Conservation (phyloP, 768 basidiomycete species). For the Mycena chlorophos region DNA sequence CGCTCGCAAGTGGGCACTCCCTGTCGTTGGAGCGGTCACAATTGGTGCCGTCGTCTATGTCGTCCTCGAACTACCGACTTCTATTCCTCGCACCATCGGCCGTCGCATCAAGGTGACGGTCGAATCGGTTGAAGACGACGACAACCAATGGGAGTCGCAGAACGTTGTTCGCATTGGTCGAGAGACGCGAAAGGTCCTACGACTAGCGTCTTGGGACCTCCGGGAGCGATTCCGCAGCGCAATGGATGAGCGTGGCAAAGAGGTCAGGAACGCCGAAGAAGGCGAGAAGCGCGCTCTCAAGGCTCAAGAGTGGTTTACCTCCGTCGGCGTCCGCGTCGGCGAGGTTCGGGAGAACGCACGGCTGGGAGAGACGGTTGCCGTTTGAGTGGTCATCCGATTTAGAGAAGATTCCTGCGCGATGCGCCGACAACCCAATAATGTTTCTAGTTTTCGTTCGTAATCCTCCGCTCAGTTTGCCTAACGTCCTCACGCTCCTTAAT, state of each 20-base stretch:
- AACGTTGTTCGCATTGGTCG: conserved; percentile 71
- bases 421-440: conserved; percentile 8
- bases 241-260: conserved; percentile 75
- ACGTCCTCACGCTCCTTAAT: conserved; percentile 21
- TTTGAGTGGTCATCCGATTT: conserved; percentile 13
- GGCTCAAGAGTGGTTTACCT: conserved; percentile 73
- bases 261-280: conserved; percentile 78
- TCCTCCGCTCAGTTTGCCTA: conserved; percentile 12
- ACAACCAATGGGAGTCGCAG: conserved; percentile 61
- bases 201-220: conserved; percentile 88
- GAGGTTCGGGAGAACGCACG: conserved; percentile 40
- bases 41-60: conserved; percentile 79
- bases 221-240: conserved; percentile 77
- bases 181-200: conserved; percentile 92
- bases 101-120: conserved; percentile 74
- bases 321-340: conserved; percentile 48
- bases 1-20: conserved; percentile 83
- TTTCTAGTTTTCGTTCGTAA: neutral
- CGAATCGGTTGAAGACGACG: conserved; percentile 47
- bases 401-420: conserved; percentile 4
- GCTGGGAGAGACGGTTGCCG: conserved; percentile 13
- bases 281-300: conserved; percentile 64
- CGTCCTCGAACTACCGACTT: conserved; percentile 81
- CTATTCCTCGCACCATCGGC: conserved; percentile 89
- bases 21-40: conserved; percentile 75